A percentile compares a stretch with the other conserved stretches of the same genome.
Conservation (phyloP, 805 yeast genomes). For the Phaffomyces antillensis region DNA sequence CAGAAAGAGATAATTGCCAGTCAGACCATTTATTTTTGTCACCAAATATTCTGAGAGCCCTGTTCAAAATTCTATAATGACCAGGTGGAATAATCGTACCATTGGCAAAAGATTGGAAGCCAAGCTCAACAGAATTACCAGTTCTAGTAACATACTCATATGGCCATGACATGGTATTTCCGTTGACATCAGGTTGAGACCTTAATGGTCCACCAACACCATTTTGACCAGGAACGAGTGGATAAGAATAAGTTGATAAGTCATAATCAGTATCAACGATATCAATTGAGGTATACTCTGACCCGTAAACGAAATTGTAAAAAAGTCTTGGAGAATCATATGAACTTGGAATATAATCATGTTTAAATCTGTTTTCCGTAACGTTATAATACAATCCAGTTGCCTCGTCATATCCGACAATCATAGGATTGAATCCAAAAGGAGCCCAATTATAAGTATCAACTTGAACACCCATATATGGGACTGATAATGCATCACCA, state of each 20-base stretch:
- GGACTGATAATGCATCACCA: constrained; percentile 11
- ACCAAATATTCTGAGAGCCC: constrained; percentile 10
- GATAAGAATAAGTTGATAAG: background rate
- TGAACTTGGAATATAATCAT: background rate
- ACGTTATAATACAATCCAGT: constrained; percentile 3
- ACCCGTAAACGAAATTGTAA: constrained; percentile 6
- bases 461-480: constrained; percentile 14
- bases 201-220: constrained; percentile 9
- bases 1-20: constrained; percentile 6
- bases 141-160: background rate
- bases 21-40: constrained; percentile 1
- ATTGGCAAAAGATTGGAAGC: constrained; percentile 6
- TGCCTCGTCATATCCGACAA: constrained; percentile 1
- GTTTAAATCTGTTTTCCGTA: background rate
- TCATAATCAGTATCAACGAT: constrained; percentile 11
- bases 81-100: constrained; percentile 10
- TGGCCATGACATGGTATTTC: constrained; percentile 2
- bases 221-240: constrained; percentile 6
- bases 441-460: constrained; percentile 9
- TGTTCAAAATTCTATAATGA: constrained; percentile 7
- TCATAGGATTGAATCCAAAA: constrained; percentile 1
- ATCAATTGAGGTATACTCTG: constrained; percentile 8
- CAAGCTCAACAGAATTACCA: background rate
- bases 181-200: background rate
- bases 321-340: constrained; percentile 6